A percentile compares a stretch with the other conserved stretches of the same genome.
Conservation (phyloP, 108 stramenopile species). For the Pseudonitzschia multiseries region DNA sequence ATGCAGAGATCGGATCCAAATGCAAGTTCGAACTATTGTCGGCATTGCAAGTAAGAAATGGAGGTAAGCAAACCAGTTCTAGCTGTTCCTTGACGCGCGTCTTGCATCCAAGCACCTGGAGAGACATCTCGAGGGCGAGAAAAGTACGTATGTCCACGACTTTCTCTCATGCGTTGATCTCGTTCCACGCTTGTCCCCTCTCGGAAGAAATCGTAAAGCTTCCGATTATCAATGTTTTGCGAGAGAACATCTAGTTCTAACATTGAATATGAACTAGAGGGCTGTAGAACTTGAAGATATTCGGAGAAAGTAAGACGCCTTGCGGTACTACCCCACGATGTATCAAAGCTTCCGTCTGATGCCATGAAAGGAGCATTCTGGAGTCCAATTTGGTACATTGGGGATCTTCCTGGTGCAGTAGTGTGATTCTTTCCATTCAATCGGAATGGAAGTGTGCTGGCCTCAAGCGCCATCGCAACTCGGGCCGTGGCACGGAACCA, state of each 20-base stretch:
- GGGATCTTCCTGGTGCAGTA: neutral
- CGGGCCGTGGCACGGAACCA: constrained; percentile 59
- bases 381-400: constrained; percentile 29
- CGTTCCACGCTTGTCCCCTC: constrained; percentile 64
- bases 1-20: constrained; percentile 56
- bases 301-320: constrained; percentile 57
- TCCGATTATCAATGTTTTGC: constrained; percentile 13
- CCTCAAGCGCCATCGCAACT: constrained; percentile 68
- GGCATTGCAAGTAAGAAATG: constrained; percentile 31
- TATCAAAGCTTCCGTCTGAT: constrained; percentile 40
- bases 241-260: constrained; percentile 64
- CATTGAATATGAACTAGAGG: constrained; percentile 53
- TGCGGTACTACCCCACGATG: constrained; percentile 51
- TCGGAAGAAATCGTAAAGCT: constrained; percentile 35
- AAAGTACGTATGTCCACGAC: constrained; percentile 15
- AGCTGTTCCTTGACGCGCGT: neutral
- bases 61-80: constrained; percentile 48
- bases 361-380: constrained; percentile 39
- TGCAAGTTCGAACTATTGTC: constrained; percentile 5
- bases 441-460: constrained; percentile 65
- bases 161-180: constrained; percentile 49
- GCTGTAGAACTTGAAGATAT: constrained; percentile 56
- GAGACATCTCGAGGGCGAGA: constrained; percentile 32
- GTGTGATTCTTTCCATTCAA: constrained; percentile 15
- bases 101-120: constrained; percentile 70